These are phyloP conservation scores for Collybia sordida DNA, from an alignment of 768 basidiomycete species.

Conservation along the genomic window DNA sequence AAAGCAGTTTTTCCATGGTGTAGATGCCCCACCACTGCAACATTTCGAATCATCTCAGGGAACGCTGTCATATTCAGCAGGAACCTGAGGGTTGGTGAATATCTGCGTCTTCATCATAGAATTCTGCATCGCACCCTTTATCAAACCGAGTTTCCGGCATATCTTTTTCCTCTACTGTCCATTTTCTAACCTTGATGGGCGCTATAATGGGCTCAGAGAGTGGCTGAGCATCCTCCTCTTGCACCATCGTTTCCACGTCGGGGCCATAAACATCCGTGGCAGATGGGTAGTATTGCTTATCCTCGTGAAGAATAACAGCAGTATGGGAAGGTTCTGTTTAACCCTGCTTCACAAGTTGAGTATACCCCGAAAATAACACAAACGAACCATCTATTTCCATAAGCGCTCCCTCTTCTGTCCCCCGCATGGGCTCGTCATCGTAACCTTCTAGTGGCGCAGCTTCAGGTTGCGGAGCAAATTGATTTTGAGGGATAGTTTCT, in stretches of 20 bases:
- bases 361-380: slow-evolving; percentile 4
- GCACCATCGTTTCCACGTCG: slow-evolving; percentile 94
- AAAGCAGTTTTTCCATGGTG: slow-evolving; percentile 98
- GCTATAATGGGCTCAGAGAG: slow-evolving; percentile 94
- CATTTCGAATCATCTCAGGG: slow-evolving; percentile 94
- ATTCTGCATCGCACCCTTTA: slow-evolving; percentile 67
- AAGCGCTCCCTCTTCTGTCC: slow-evolving; percentile 57
- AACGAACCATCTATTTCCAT: slow-evolving; percentile 83
- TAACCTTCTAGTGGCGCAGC: slow-evolving; percentile 77
- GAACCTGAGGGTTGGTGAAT: slow-evolving; percentile 54
- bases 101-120: slow-evolving; percentile 5
- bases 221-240: slow-evolving; percentile 97
- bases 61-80: slow-evolving; percentile 87
- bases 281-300: slow-evolving; percentile 97
- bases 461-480: slow-evolving; percentile 36
- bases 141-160: slow-evolving; percentile 98
- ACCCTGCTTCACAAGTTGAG: slow-evolving; percentile 17
- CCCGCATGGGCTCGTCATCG: slow-evolving; percentile 65
- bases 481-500: slow-evolving; percentile 47
- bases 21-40: slow-evolving; percentile 93
- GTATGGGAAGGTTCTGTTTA: slow-evolving; percentile 70
- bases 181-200: slow-evolving; percentile 92
- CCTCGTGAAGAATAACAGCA: slow-evolving; percentile 89
- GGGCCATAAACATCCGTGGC: slow-evolving; percentile 90
- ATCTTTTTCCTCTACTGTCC: slow-evolving; percentile 92